Conservation (phyloP, 352 stramenopile species). For the Elongisporangium anandrum region DNA sequence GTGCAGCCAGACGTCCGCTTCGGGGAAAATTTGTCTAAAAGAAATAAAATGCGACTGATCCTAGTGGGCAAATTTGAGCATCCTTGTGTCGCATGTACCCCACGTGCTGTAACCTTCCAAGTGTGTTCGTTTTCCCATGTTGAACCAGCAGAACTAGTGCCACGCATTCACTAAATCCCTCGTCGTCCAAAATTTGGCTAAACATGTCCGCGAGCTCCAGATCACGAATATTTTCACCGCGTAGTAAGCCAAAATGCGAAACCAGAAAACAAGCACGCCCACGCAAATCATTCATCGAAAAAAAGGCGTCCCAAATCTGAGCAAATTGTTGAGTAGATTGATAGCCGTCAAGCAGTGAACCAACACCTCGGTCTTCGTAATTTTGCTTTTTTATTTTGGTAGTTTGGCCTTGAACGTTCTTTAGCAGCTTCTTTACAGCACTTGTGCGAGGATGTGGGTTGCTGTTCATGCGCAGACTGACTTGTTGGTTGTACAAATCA, state of each 20-base stretch:
- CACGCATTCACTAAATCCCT: not conserved
- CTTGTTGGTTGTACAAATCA: conserved; percentile 9
- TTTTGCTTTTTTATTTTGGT: conserved; percentile 8
- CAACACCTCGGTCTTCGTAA: conserved; percentile 6
- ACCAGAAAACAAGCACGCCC: conserved; percentile 2
- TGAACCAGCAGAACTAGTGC: conserved; percentile 10
- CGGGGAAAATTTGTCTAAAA: conserved; percentile 1
- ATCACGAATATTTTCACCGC: conserved; percentile 7
- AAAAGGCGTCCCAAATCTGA: conserved; percentile 3
- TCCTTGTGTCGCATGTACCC: conserved; percentile 10
- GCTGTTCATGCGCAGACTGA: conserved; percentile 4
- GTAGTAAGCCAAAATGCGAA: conserved; percentile 10
- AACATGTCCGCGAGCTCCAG: conserved; percentile 1
- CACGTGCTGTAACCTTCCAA: conserved; percentile 8
- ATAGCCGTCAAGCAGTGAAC: not conserved
- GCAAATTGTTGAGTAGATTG: not conserved
- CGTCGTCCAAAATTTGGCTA: no score
- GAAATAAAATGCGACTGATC: conserved; percentile 8
- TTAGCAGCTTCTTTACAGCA: conserved; percentile 10
- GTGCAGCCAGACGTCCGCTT: no score
- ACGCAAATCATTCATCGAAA: conserved; percentile 2
- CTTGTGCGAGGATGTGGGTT: conserved; percentile 7
- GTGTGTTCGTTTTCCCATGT: conserved; percentile 11
- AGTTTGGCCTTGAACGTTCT: conserved; percentile 8
- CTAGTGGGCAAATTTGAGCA: conserved; percentile 8